Conservation (phyloP, 2,329 filamentous ascomycete species). For the Penicillium decumbens region DNA sequence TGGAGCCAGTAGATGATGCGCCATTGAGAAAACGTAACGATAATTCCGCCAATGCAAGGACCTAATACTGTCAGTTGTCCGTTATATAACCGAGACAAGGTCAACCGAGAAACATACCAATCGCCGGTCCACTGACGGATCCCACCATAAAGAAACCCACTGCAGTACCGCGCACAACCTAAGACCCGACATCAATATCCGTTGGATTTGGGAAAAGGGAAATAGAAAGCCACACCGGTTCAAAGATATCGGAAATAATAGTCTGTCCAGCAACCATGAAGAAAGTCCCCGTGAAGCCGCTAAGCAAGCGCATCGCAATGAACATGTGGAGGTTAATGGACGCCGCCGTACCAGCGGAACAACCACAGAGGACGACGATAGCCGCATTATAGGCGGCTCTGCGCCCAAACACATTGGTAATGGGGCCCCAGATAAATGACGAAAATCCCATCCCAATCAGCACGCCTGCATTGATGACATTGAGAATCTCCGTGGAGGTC, state of each 20-base stretch:
- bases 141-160: slow-evolving; percentile 44
- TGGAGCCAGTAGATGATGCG: slow-evolving; percentile 75
- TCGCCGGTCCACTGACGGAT: slow-evolving; percentile 41
- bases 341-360: slow-evolving; percentile 32
- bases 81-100: background rate
- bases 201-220: no score
- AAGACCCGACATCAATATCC: background rate
- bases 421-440: slow-evolving; percentile 35
- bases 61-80: slow-evolving; percentile 19
- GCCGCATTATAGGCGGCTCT: slow-evolving; percentile 32
- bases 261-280: slow-evolving; percentile 42
- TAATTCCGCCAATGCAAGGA: slow-evolving; percentile 66
- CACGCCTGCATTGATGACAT: slow-evolving; percentile 37
- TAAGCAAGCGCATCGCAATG: slow-evolving; percentile 34
- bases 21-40: slow-evolving; percentile 71
- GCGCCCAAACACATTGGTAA: slow-evolving; percentile 30
- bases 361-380: slow-evolving; percentile 31
- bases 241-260: slow-evolving; percentile 38
- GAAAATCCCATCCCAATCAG: slow-evolving; percentile 39
- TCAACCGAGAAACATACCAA: slow-evolving; percentile 29
- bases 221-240: slow-evolving; percentile 25
- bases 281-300: slow-evolving; percentile 37
- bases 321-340: slow-evolving; percentile 33
- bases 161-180: slow-evolving; percentile 42
- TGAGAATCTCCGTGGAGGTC: slow-evolving; percentile 34